Conservation (phyloP, 176 grass and related monocot species). For the Aegilops speltoides region DNA sequence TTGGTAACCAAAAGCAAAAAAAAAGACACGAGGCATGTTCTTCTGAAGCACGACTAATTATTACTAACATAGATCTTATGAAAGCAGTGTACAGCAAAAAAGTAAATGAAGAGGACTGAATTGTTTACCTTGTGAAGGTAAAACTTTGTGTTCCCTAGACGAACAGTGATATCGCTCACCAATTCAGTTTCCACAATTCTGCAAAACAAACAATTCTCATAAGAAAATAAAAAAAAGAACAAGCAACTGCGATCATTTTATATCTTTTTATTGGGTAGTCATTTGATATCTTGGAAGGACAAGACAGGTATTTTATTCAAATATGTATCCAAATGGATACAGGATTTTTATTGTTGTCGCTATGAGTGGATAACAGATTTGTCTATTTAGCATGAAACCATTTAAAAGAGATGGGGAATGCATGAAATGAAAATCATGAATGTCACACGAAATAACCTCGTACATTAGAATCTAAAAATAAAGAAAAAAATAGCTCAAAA, state of each 20-base stretch:
- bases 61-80: not conserved
- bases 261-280: not conserved
- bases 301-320: not conserved
- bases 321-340: not conserved
- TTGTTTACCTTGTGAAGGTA: constrained; percentile 86
- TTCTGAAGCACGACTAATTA: not conserved
- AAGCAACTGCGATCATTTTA: not conserved
- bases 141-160: constrained; percentile 73
- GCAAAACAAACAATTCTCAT: constrained; percentile 43
- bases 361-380: not conserved
- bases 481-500: not conserved
- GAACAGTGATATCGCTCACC: constrained; percentile 71
- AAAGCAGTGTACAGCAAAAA: not conserved
- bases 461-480: not conserved
- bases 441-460: not conserved
- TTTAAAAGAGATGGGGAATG: not conserved
- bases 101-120: constrained; percentile 3
- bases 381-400: not conserved
- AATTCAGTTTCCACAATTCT: constrained; percentile 74
- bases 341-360: not conserved
- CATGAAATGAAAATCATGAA: constrained; percentile 5
- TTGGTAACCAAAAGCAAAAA: constrained; percentile 7
- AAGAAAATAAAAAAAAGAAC: not conserved
- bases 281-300: not conserved
- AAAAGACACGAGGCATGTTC: not conserved